Base-by-base conservation (phyloP, 1,284 basidiomycete genomes). In the Irpex sp. region DNA sequence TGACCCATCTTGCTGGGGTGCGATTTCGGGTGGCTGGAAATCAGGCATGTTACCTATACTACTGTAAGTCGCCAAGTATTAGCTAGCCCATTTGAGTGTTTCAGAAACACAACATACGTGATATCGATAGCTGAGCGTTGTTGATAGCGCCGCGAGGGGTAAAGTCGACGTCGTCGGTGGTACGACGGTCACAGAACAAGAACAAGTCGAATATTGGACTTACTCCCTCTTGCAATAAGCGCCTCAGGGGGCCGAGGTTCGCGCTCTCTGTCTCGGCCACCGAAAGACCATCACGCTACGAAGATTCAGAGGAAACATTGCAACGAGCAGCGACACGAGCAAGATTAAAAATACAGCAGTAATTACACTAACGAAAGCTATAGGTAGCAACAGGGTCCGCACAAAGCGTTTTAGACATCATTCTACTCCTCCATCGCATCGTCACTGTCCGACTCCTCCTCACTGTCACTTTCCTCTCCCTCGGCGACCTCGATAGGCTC, bases 401-500 rank as follows among this genome's bases (percentile, higher is more conserved):
- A 31, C 26, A 55, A 33, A 55, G 53, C 31, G 31, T 35, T 33
- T 55, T 33, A 17, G 33, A 11, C 53, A 39, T 26, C 56, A 33
- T 43, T 61, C 66, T 72, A 75, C 70, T 77, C 76, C 66, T 76
- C 71, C 76, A 78, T 77, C 63, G 72, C 75, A 50, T 75, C 76
- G 31, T 71, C 76, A 46, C 76, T 77, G 58, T 86, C 88, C 66
- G 79, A 78, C 60, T 89, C 90, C 17, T 90, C 89, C 63, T 92
- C 92, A 63, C 90, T 89, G n/a, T 93, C 91, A 66, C 83, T 86
- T 50, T 86, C 84, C 72, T 94, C 94, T 3, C 94, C 95, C 74
- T 96, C 93, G 0, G 88, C 93, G 54, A 97, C 94, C 36, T 90
- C 87, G 67, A 97, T 83, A 11, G 85, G 79, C 47, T 92, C 89